phyloP scores from a whole-genome alignment of 306 rosid genomes.

The Fragaria ananassa region DNA sequence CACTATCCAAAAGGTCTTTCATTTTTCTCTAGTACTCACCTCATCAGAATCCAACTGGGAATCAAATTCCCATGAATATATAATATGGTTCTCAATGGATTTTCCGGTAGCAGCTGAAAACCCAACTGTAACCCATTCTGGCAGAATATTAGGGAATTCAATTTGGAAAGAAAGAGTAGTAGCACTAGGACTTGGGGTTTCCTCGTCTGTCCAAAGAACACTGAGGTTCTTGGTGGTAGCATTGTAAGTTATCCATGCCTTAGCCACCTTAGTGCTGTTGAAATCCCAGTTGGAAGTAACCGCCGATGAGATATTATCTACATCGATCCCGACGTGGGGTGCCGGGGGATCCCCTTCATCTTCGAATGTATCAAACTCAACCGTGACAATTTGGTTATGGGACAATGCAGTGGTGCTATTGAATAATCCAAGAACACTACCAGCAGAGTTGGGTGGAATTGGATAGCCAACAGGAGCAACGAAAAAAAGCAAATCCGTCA shows the following conservation, averaged over 20 bases:
- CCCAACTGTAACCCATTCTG: not conserved
- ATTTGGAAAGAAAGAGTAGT: not conserved
- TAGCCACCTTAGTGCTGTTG: not conserved
- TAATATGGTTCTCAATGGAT: not conserved
- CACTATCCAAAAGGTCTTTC: not conserved
- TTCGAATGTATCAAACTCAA: slow-evolving; percentile 26
- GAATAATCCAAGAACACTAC: slow-evolving; percentile 22
- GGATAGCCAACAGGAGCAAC: slow-evolving; percentile 7
- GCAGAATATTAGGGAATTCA: slow-evolving; percentile 9
- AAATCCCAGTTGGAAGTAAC: not conserved
- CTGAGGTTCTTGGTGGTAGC: not conserved
- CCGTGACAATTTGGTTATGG: slow-evolving; percentile 19
- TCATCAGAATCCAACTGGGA: not conserved
- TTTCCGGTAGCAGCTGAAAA: slow-evolving; percentile 9
- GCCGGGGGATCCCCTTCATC: slow-evolving; percentile 13
- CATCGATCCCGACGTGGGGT: slow-evolving; percentile 21
- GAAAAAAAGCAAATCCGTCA: slow-evolving; percentile 25
- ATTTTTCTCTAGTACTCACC: not conserved
- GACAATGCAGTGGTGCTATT: not conserved
- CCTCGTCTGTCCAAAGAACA: not conserved
- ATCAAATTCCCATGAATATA: slow-evolving; percentile 19
- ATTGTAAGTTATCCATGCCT: slow-evolving; percentile 8
- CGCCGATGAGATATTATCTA: not conserved
- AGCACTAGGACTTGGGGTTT: too few species aligned
- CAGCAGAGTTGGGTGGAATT: not conserved